These are phyloP conservation scores for Ustilago nuda DNA, from an alignment of 1,284 basidiomycete species.

Conservation along the genomic window DNA sequence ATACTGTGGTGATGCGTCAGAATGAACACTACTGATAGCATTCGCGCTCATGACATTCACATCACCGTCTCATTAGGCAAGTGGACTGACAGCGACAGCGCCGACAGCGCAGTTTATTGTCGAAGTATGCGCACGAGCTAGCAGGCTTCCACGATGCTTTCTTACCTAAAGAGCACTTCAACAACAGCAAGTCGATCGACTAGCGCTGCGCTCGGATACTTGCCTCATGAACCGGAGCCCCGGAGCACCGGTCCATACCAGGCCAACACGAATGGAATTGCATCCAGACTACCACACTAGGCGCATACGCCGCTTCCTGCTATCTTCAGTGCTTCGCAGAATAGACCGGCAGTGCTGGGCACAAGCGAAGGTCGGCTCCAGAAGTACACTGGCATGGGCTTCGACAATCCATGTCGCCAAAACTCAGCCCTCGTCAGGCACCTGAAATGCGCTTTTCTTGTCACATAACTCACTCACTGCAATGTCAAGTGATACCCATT, in stretches of 20 bases:
- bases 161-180: neutral
- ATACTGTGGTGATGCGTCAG: constrained; percentile 47
- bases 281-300: neutral
- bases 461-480: neutral
- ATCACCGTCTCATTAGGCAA: neutral
- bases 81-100: constrained; percentile 3
- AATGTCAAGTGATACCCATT: constrained; percentile 1
- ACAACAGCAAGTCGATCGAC: neutral
- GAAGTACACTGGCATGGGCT: neutral
- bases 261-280: neutral
- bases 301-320: neutral
- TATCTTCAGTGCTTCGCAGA: neutral
- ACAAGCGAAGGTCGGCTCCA: neutral
- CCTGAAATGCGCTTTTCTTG: neutral
- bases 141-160: neutral
- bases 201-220: neutral
- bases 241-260: neutral
- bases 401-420: neutral
- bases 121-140: neutral
- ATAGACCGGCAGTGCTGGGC: neutral
- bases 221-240: neutral
- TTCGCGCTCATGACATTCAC: neutral
- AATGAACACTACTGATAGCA: constrained; percentile 31
- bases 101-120: neutral
- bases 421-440: neutral